Conservation (phyloP, 768 basidiomycete genomes). For the Crassisporium funariophilum region DNA sequence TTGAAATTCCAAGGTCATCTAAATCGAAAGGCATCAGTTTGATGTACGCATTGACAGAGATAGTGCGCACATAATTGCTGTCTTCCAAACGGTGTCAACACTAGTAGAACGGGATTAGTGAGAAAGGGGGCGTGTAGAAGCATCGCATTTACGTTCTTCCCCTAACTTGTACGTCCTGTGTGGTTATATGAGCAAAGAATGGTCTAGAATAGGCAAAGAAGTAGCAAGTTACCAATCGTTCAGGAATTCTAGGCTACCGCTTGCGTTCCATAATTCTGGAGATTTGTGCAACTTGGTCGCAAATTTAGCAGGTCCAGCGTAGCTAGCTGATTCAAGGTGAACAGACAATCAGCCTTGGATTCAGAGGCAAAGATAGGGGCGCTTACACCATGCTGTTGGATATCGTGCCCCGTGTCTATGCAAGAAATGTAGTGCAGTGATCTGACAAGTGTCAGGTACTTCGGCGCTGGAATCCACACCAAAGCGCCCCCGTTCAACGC, state of each 20-base stretch:
- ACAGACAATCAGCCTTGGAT: conserved; percentile 3
- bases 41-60: not conserved
- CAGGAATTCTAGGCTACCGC: conserved; percentile 71
- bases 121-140: not conserved
- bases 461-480: conserved; percentile 74
- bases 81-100: conserved; percentile 88
- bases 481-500: conserved; percentile 63
- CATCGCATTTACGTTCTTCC: conserved; percentile 60
- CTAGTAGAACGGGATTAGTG: conserved; percentile 32
- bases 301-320: conserved; percentile 64
- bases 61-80: conserved; percentile 70
- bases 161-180: conserved; percentile 88
- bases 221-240: conserved; percentile 69
- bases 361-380: not conserved
- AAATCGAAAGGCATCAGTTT: not conserved
- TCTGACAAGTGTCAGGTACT: conserved; percentile 65
- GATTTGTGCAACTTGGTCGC: conserved; percentile 54
- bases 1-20: conserved; percentile 72
- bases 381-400: conserved; percentile 66
- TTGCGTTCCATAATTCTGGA: conserved; percentile 62
- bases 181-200: not conserved
- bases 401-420: conserved; percentile 83
- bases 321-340: conserved; percentile 44
- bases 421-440: conserved; percentile 77
- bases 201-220: not conserved